phyloP scores from a whole-genome alignment of 352 stramenopile species.

The Thalassiosira mediterranea region DNA sequence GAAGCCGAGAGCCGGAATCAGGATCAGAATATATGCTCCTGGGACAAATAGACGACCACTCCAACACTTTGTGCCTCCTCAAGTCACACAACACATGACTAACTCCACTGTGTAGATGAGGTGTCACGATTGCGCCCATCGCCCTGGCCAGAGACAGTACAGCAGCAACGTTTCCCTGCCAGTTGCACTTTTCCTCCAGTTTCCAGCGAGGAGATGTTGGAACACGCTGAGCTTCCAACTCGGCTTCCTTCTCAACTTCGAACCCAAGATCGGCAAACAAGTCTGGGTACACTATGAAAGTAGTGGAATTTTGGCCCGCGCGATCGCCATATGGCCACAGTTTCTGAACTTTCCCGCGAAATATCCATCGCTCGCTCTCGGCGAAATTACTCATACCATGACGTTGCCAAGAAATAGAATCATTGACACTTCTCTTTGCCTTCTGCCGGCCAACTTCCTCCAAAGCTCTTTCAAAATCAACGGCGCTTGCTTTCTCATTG shows the following conservation, averaged over 20 bases:
- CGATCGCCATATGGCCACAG: conserved; percentile 54
- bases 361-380: conserved; percentile 54
- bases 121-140: conserved; percentile 56
- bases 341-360: conserved; percentile 49
- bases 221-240: conserved; percentile 32
- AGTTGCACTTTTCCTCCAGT: conserved; percentile 16
- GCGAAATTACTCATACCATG: conserved; percentile 39
- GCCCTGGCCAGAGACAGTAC: conserved; percentile 45
- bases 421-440: conserved; percentile 24
- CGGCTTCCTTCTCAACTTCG: conserved; percentile 29
- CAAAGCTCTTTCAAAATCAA: conserved; percentile 63
- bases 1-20: conserved; percentile 25
- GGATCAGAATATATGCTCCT: conserved; percentile 22
- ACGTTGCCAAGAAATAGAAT: conserved; percentile 31
- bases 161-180: conserved; percentile 16
- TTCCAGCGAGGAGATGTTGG: conserved; percentile 33
- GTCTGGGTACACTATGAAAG: conserved; percentile 58
- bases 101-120: conserved; percentile 59
- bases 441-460: conserved; percentile 47
- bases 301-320: neutral
- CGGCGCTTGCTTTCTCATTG: conserved; percentile 22
- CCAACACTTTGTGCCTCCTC: conserved; percentile 31
- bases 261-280: conserved; percentile 58
- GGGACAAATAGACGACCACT: conserved; percentile 37
- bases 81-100: conserved; percentile 66